Evolutionary conservation across 148 eudicot genomes (phyloP).

Genomic region (Polygonum aviculare): DNA sequence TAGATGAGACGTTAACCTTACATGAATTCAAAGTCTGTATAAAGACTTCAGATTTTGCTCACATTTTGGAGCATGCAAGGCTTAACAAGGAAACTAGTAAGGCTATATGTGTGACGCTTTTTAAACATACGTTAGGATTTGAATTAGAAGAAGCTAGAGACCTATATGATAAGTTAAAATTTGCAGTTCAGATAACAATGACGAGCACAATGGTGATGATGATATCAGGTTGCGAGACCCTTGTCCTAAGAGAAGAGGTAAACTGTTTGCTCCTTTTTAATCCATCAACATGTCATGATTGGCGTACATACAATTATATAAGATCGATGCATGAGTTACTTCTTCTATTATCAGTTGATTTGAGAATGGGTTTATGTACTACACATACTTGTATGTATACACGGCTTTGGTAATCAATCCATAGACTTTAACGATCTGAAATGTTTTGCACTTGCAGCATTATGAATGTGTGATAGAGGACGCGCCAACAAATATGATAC

Average conservation of each 20-base stretch:
- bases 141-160: too few relatives aligned
- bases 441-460: constrained; percentile 1
- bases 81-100: constrained; percentile 24
- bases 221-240: constrained; percentile 16
- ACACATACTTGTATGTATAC: too few relatives aligned
- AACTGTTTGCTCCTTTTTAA: neutral
- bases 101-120: neutral
- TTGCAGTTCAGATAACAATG: constrained; percentile 21
- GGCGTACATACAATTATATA: too few relatives aligned
- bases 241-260: constrained; percentile 24
- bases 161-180: neutral
- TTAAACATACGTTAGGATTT: too few relatives aligned
- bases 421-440: too few relatives aligned
- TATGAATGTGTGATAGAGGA: constrained; percentile 23
- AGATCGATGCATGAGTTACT: too few relatives aligned
- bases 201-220: constrained; percentile 17
- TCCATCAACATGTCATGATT: too few relatives aligned
- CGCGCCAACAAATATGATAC: constrained; percentile 13
- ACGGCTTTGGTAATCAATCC: too few relatives aligned
- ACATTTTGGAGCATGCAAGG: constrained; percentile 21
- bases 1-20: constrained; percentile 14
- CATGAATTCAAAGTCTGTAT: constrained; percentile 26
- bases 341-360: too few relatives aligned
- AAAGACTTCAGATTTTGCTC: constrained; percentile 20
- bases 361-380: too few relatives aligned